phyloP scores from a whole-genome alignment of 148 eudicot species.

The Pouteria glomerata region DNA sequence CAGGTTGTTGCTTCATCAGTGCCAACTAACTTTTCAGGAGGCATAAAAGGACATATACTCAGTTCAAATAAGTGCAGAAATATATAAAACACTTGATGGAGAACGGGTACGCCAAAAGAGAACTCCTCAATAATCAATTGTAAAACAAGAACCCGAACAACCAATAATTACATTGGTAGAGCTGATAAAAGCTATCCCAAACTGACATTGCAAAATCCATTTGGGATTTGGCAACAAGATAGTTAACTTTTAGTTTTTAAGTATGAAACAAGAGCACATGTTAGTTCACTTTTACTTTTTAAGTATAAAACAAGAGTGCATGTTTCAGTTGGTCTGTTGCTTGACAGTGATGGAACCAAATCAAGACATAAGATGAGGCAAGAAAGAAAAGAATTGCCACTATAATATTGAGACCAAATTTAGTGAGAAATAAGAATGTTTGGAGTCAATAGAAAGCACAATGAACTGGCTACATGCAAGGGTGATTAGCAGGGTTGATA shows the following conservation, averaged over 20 bases:
- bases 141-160: not conserved
- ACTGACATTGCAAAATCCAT: not conserved
- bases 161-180: not conserved
- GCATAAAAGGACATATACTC: slow-evolving; percentile 1
- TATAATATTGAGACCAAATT: not conserved
- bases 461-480: not conserved
- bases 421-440: not conserved
- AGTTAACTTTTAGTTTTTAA: not conserved
- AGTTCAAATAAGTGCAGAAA: slow-evolving; percentile 6
- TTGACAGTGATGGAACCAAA: not conserved
- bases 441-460: not conserved
- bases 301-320: too few relatives aligned
- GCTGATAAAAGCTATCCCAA: not conserved
- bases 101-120: not conserved
- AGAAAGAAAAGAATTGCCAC: not conserved
- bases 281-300: too few relatives aligned
- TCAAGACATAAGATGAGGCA: not conserved
- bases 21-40: slow-evolving; percentile 59
- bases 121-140: not conserved
- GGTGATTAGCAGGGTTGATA: not conserved
- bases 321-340: too few relatives aligned
- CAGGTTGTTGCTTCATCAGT: slow-evolving; percentile 98
- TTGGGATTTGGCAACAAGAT: not conserved
- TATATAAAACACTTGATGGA: not conserved
- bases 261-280: not conserved